phyloP scores from a whole-genome alignment of 345 rosid species.

The Salix arbutifolia region DNA sequence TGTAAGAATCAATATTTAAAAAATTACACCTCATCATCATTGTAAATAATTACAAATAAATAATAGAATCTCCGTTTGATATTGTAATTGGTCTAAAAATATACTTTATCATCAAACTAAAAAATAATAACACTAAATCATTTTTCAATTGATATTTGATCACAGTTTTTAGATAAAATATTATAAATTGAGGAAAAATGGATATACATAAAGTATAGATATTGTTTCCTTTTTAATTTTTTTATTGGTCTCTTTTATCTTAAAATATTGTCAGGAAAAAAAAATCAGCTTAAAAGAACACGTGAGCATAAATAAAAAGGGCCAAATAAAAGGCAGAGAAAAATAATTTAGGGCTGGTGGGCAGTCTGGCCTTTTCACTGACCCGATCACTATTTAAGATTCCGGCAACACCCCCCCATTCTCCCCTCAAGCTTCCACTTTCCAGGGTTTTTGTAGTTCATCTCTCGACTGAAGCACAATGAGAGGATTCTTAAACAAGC shows the following conservation, averaged over 20 bases:
- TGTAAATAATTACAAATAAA: no score
- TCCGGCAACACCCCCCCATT: slow-evolving; percentile 10
- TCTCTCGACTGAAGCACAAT: slow-evolving; percentile 26
- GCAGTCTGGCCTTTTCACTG: not conserved
- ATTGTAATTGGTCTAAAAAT: no score
- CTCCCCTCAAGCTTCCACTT: not conserved
- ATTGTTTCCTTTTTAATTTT: no score
- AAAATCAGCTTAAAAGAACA: not conserved
- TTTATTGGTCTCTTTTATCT: no score
- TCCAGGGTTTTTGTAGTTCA: not conserved
- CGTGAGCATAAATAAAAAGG: not conserved
- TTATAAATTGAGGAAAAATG: no score
- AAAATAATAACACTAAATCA: no score
- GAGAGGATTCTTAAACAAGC: slow-evolving; percentile 76
- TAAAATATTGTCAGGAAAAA: no score
- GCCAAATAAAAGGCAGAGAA: not conserved
- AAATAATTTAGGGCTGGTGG: not conserved
- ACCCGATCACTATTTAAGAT: slow-evolving; percentile 5
- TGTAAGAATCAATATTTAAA: no score
- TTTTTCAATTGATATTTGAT: not conserved
- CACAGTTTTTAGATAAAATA: not conserved
- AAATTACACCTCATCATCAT: no score
- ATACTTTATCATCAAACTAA: no score
- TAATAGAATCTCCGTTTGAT: no score
- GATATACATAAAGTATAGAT: no score